Base-by-base conservation (phyloP, 208 protist genomes). In the Tritrichomonas musculus region DNA sequence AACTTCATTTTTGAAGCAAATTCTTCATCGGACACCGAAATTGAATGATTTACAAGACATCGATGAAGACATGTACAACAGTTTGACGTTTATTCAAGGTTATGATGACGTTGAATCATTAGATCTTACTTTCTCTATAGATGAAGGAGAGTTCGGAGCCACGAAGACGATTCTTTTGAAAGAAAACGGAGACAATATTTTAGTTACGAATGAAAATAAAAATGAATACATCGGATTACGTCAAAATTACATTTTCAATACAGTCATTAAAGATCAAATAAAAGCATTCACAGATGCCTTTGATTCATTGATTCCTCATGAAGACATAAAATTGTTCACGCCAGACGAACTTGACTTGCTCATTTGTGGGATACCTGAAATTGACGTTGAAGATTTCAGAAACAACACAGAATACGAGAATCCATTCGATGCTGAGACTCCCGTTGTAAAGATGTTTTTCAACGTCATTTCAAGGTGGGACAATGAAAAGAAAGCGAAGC, bases 1-100 rank as follows among this genome's bases (percentile, higher is more conserved):
- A 9, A 96, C 97, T 17, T 95, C 97, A 27, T 98, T 99, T 93
- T 99, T 99, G 94, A 99, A 99, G 88, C 98, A 99, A 96, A 98
- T 99, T 94, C 96, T 99, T 36, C 97, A 97, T 88, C 93, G 97
- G 57, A 95, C 97, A 53, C 96, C 96, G 2, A 95, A 97, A 36
- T 98, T 98, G 92, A 93, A 95, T n/a, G 98, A 99, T 96, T 95
- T 99, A 93, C 97, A 99, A 95, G 97, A 96, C 82, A 97, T 99
- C 53, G 98, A 99, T 95, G 97, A 96, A 27, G 96, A 97, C 88
- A 96, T 98, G 50, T 98, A 98, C 95, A 97, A 97, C 53, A 98
- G 96, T 92, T 95, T 99, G 13, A 95, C 96, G 55, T 98, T 97
- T 97, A 96, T 98, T 27, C 98, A 99, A 95, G 96, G 98, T 94